Conservation (phyloP, 192 early-diverging fungal species). For the Entomortierella parvispora region DNA sequence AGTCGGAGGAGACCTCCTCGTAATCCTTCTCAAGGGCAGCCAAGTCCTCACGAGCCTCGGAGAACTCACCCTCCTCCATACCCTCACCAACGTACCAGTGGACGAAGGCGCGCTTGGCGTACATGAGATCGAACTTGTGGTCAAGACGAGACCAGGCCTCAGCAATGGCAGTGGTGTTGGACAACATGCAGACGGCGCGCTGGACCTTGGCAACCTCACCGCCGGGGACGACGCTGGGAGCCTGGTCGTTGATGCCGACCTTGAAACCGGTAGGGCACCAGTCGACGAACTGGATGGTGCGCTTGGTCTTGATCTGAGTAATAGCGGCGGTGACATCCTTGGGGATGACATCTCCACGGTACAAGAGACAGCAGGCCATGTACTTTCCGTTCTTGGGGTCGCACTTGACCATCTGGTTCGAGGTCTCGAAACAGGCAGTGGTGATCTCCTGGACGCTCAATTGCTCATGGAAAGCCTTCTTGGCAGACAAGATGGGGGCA, state of each 20-base stretch:
- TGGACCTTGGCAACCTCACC: constrained; percentile 97
- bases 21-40: constrained; percentile 99
- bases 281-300: constrained; percentile 98
- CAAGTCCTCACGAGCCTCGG: constrained; percentile 99
- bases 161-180: constrained; percentile 99
- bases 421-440: constrained; percentile 95
- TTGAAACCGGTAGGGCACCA: constrained; percentile 99
- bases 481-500: constrained; percentile 92
- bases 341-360: constrained; percentile 98
- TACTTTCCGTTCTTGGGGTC: constrained; percentile 98
- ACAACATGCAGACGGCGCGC: constrained; percentile 98
- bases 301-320: constrained; percentile 91
- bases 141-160: constrained; percentile 99
- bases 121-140: constrained; percentile 99
- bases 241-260: constrained; percentile 97
- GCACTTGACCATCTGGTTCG: constrained; percentile 99
- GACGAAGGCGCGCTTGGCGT: constrained; percentile 99
- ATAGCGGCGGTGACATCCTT: constrained; percentile 97
- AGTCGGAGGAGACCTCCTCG: constrained; percentile 99
- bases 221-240: constrained; percentile 70
- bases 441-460: constrained; percentile 96
- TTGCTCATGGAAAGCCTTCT: constrained; percentile 98
- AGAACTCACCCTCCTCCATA: constrained; percentile 99
- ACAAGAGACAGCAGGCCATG: constrained; percentile 99
- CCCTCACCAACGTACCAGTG: constrained; percentile 99